Conservation (phyloP, 495 filamentous ascomycete genomes). For the Lichenothelia convexa region DNA sequence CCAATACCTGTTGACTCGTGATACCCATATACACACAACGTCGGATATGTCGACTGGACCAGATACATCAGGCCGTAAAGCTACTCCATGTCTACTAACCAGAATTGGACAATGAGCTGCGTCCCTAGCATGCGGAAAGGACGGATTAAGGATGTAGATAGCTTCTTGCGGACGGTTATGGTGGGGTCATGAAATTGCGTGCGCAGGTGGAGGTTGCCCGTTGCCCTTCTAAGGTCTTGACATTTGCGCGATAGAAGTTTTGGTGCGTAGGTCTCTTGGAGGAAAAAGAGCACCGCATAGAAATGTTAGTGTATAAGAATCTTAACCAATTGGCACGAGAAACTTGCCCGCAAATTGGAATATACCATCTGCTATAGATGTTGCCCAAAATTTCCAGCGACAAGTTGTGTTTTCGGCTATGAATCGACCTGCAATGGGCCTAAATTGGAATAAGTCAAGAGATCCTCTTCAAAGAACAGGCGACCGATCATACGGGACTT, state of each 20-base stretch:
- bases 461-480: too few relatives aligned
- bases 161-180: slow-evolving; percentile 12
- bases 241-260: slow-evolving; percentile 40
- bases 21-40: slow-evolving; percentile 43
- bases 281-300: slow-evolving; percentile 48
- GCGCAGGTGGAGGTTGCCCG: slow-evolving; percentile 38
- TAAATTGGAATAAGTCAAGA: too few relatives aligned
- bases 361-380: slow-evolving; percentile 40
- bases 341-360: slow-evolving; percentile 44
- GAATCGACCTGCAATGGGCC: slow-evolving; percentile 27
- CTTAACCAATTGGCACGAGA: too few relatives aligned
- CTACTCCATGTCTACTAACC: slow-evolving; percentile 47
- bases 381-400: slow-evolving; percentile 23
- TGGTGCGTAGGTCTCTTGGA: slow-evolving; percentile 54
- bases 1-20: slow-evolving; percentile 39
- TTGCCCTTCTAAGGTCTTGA: slow-evolving; percentile 38
- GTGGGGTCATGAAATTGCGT: slow-evolving; percentile 41
- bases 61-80: slow-evolving; percentile 60
- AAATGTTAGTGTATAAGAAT: too few relatives aligned
- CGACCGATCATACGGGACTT: too few relatives aligned
- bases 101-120: slow-evolving; percentile 33
- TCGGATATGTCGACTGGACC: slow-evolving; percentile 47
- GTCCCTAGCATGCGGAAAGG: slow-evolving; percentile 32
- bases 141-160: slow-evolving; percentile 18
- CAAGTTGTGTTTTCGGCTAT: slow-evolving; percentile 44